Conservation (phyloP, 345 rosid species). For the Moricandia arvensis region DNA sequence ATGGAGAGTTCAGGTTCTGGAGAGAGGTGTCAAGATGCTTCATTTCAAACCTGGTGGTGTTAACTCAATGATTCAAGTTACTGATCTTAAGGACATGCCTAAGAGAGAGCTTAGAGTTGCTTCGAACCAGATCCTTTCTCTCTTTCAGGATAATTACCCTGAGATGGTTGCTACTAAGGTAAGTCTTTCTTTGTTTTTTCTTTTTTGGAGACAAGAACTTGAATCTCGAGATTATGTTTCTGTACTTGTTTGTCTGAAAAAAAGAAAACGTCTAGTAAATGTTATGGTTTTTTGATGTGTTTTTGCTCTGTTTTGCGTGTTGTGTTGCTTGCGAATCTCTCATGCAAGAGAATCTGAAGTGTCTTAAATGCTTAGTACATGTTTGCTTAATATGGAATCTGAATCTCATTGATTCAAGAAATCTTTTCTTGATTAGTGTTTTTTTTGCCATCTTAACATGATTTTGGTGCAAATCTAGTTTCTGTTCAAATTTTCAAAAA, state of each 20-base stretch:
- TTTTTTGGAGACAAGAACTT: slow-evolving; percentile 7
- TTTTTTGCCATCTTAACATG: neutral
- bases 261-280: neutral
- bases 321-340: slow-evolving; percentile 22
- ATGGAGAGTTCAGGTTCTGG: slow-evolving; percentile 95
- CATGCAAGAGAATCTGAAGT: slow-evolving; percentile 22
- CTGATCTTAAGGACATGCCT: slow-evolving; percentile 98
- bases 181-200: neutral
- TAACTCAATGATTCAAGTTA: slow-evolving; percentile 86
- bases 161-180: slow-evolving; percentile 99
- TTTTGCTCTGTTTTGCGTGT: slow-evolving; percentile 37
- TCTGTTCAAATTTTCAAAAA: slow-evolving; percentile 26
- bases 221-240: slow-evolving; percentile 14
- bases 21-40: slow-evolving; percentile 71
- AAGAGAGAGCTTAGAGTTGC: slow-evolving; percentile 89
- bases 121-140: slow-evolving; percentile 82
- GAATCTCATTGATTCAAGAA: slow-evolving; percentile 4
- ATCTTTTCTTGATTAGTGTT: neutral
- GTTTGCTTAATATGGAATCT: neutral
- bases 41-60: slow-evolving; percentile 95
- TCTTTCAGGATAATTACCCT: slow-evolving; percentile 97
- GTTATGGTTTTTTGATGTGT: slow-evolving; percentile 24
- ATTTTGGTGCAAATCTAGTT: neutral
- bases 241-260: slow-evolving; percentile 27
- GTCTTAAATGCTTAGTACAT: slow-evolving; percentile 18